A percentile compares a stretch with the other conserved stretches of the same genome.
Evolutionary conservation across 2,329 filamentous ascomycete genomes (phyloP).

Genomic region (Knufia fluminis): DNA sequence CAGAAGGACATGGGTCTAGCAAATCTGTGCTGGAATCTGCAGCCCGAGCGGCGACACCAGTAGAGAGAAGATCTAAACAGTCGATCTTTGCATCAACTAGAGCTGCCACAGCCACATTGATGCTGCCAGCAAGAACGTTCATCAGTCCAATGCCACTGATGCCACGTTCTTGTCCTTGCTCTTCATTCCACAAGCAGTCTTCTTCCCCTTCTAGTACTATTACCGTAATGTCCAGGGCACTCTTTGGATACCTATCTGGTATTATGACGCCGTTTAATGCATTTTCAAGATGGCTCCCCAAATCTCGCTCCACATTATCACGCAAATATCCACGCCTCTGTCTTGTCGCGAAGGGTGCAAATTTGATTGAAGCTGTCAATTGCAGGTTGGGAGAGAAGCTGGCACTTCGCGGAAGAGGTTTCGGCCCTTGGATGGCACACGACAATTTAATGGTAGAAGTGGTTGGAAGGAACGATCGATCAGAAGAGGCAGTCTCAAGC

Average conservation of each 20-base stretch:
- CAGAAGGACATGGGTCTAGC: conserved; percentile 72
- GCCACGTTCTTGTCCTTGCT: conserved; percentile 30
- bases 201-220: conserved; percentile 82
- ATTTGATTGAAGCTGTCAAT: conserved; percentile 88
- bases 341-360: conserved; percentile 83
- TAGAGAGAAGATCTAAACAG: conserved; percentile 80
- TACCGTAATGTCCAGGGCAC: conserved; percentile 87
- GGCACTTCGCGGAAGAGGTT: conserved; percentile 78
- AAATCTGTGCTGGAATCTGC: conserved; percentile 37
- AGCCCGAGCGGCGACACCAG: conserved; percentile 65
- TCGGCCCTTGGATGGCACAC: conserved; percentile 86
- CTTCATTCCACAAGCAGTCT: conserved; percentile 62
- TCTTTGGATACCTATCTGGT: conserved; percentile 96
- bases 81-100: conserved; percentile 93
- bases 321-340: conserved; percentile 76
- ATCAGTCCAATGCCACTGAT: conserved; percentile 75
- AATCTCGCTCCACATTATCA: conserved; percentile 76
- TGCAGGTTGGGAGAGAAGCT: conserved; percentile 89
- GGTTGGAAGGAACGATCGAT: conserved; percentile 40
- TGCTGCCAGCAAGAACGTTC: conserved; percentile 83
- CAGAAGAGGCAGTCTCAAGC: conserved; percentile 41
- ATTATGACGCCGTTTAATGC: conserved; percentile 83
- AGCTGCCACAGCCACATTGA: conserved; percentile 87
- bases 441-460: conserved; percentile 75
- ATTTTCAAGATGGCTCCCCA: conserved; percentile 84